Percentiles rank a stretch among this genome's conserved stretches.
Conservation (phyloP, 305 asterid species). For the Plantago rigida region DNA sequence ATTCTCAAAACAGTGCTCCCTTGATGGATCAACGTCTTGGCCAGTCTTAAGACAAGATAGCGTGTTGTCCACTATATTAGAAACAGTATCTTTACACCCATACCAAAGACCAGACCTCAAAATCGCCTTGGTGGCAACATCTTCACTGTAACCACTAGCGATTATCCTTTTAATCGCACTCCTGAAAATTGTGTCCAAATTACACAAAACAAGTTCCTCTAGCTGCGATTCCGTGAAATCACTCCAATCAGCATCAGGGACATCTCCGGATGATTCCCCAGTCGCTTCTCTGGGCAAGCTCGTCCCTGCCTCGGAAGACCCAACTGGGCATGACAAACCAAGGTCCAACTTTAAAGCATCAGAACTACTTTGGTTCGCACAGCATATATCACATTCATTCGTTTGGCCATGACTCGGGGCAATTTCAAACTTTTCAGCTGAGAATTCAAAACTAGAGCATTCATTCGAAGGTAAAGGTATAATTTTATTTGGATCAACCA, state of each 20-base stretch:
- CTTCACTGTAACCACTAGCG: conserved; percentile 62
- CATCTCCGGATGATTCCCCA: conserved; percentile 41
- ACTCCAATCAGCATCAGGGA: conserved; percentile 79
- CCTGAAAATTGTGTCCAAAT: conserved; percentile 64
- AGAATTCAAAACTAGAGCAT: conserved; percentile 58
- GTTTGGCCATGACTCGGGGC: conserved; percentile 35
- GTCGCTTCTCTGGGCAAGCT: conserved; percentile 41
- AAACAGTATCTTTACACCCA: conserved; percentile 76
- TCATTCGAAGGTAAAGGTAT: conserved; percentile 46
- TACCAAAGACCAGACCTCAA: conserved; percentile 80
- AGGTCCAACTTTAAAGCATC: conserved; percentile 73
- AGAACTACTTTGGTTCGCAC: conserved; percentile 39
- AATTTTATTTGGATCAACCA: conserved; percentile 46
- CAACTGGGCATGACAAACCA: conserved; percentile 57
- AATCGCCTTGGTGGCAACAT: conserved; percentile 61
- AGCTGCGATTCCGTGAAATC: conserved; percentile 77
- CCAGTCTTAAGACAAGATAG: conserved; percentile 58
- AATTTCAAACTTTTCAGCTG: conserved; percentile 62
- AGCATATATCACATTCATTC: conserved; percentile 54
- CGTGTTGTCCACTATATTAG: conserved; percentile 81
- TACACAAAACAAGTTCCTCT: conserved; percentile 65
- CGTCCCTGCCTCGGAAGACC: conserved; percentile 38
- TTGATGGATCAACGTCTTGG: conserved; percentile 43
- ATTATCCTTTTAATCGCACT: conserved; percentile 67
- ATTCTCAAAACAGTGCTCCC: conserved; percentile 67